Evolutionary conservation across 1,284 basidiomycete species (phyloP).

Genomic region (Flammula alnicola): DNA sequence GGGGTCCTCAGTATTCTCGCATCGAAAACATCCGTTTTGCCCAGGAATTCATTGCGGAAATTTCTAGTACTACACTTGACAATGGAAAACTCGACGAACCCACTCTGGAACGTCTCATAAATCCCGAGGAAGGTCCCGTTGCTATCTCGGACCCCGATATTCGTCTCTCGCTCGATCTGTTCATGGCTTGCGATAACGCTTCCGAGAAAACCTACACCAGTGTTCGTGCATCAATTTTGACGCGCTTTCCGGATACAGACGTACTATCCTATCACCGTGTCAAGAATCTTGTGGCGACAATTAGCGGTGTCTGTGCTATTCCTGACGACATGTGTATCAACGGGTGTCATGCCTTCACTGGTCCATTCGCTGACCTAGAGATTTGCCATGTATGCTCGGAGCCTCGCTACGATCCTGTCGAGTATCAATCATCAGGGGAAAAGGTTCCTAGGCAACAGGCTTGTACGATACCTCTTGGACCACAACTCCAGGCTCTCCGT

Average conservation of each 20-base stretch:
- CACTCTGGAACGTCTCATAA: conserved; percentile 28
- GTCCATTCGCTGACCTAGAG: conserved; percentile 13
- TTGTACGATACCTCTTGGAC: conserved; percentile 21
- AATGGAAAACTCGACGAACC: conserved; percentile 22
- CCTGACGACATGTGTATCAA: conserved; percentile 27
- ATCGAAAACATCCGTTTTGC: no score
- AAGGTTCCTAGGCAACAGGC: conserved; percentile 14
- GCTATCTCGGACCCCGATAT: conserved; percentile 30
- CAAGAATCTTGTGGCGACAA: conserved; percentile 22
- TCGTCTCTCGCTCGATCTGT: conserved; percentile 32
- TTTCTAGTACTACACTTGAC: conserved; percentile 26
- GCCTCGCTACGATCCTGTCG: conserved; percentile 13
- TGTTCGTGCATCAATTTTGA: conserved; percentile 23
- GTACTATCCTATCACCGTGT: conserved; percentile 30
- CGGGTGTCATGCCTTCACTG: conserved; percentile 24
- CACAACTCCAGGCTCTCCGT: conserved; percentile 23
- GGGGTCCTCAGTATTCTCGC: no score
- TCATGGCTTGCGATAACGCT: conserved; percentile 26
- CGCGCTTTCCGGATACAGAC: conserved; percentile 24
- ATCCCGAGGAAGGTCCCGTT: conserved; percentile 27
- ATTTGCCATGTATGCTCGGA: conserved; percentile 19
- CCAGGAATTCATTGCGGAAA: no score
- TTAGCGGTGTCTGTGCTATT: conserved; percentile 21
- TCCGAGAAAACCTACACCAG: conserved; percentile 33
- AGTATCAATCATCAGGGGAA: background rate